Base-by-base conservation (phyloP, 768 basidiomycete species). In the Tulasnella sp. region DNA sequence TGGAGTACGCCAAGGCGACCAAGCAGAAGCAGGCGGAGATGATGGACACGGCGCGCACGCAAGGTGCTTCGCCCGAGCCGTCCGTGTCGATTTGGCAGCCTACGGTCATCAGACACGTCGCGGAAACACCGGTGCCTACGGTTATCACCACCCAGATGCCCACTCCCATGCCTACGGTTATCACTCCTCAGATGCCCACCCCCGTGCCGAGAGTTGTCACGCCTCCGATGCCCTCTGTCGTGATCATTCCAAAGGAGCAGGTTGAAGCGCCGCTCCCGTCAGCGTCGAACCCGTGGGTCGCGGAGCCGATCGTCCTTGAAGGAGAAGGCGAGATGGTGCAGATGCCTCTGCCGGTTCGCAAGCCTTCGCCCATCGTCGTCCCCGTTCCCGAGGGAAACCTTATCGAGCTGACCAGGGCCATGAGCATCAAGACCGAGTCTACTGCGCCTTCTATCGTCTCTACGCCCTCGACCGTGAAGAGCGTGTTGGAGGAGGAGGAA, bases 301-400 rank as follows among this genome's bases (percentile, higher is more conserved):
- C 12, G 3, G 64, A 69, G 18, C 64, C 64, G 64, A 69, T 37
- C 64, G 64, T 80, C 20, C 48, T 48, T 8, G 60, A 79, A 34
- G 78, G 78, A 73, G 79, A 80, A n/a, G 79, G 72, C 41, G 79
- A 80, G 46, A 69, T 28, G 64, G 64, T 75, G 0, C 48, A 75
- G 74, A 69, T 69, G 64, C 64, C 64, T 8, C 14, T 69, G 1
- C 64, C 64, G 1, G 28, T 34, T 37, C 31, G 64, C 3, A 37
- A 22, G 40, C 54, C 76, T 34, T 28, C 76, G 41, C 48, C 76
- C 31, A 40, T 77, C 76, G 6, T 50, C 24, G 34, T 44, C 5
- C 44, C 37, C 18, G 42, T 72, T 41, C 77, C 50, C 58, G 50
- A 48, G 54, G 50, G 76, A 50, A 54, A 18, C 4, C 64, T 69